phyloP scores from a whole-genome alignment of 148 eudicot genomes.

The Diospyros lotus region DNA sequence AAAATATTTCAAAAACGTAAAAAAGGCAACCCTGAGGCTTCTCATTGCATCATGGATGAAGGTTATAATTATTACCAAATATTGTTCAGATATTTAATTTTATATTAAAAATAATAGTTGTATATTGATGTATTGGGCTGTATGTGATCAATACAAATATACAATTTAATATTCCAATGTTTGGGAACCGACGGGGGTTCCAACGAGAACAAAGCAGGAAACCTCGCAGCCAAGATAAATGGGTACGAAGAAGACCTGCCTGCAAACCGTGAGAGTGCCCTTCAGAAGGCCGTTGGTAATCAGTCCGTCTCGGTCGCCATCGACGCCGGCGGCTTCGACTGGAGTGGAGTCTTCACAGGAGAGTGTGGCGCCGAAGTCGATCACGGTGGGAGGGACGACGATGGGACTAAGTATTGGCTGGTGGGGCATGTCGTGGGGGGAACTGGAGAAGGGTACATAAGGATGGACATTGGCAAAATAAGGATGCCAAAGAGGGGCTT shows the following conservation, averaged over 20 bases:
- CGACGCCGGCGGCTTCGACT: not conserved
- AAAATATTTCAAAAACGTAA: too few species aligned
- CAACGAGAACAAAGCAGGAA: not conserved
- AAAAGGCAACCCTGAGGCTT: too few species aligned
- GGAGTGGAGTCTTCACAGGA: not conserved
- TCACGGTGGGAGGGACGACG: not conserved
- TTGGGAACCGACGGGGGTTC: slow-evolving; percentile 4
- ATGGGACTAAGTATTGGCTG: slow-evolving; percentile 12
- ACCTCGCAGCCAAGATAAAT: slow-evolving; percentile 3
- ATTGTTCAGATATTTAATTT: too few species aligned
- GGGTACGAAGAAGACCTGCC: slow-evolving; percentile 8
- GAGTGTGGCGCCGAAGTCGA: not conserved
- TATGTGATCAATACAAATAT: too few species aligned
- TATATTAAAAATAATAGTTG: too few species aligned
- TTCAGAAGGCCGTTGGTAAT: too few species aligned
- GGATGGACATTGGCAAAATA: slow-evolving; percentile 1
- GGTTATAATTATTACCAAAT: too few species aligned
- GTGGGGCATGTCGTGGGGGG: slow-evolving; percentile 15
- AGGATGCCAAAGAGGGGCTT: slow-evolving; percentile 7
- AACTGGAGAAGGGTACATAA: slow-evolving; percentile 14
- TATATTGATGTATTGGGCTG: too few species aligned
- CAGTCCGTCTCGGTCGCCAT: slow-evolving; percentile 11
- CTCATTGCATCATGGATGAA: too few species aligned
- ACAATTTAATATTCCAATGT: too few species aligned
- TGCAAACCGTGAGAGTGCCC: too few species aligned